Base-by-base conservation (phyloP, 495 filamentous ascomycete species). In the Rhypophila decipiens region DNA sequence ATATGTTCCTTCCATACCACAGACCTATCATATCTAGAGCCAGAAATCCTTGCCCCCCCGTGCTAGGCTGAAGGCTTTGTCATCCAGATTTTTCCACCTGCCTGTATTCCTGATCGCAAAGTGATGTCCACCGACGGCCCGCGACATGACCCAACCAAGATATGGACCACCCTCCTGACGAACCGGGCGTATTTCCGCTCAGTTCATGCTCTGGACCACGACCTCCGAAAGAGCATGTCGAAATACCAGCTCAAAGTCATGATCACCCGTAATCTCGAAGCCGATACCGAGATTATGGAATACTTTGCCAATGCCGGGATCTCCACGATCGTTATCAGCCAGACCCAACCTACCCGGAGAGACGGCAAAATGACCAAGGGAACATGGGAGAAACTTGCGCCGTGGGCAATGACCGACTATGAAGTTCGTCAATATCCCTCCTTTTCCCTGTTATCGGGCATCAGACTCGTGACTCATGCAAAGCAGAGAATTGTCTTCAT, bases 371-470 rank as follows among this genome's bases (percentile, higher is more conserved):
- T 66, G 36, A 66, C 62, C 41, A 65, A 65, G 51, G 66, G 64
- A 4, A 67, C 65, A 12, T 69, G 66, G 66, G 64, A 67, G 58
- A 69, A 69, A 57, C 57, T 69, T 17, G 66, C 66, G 7, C 66
- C 66, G 20, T 69, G 66, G 66, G 60, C 58, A 0, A 67, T 69
- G 38, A 67, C 64, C 9, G 64, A 69, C 42, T 69, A 66, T 36
- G 56, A 69, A 13, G 27, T n/a, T n/a, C n/a, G n/a, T n/a, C n/a
- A n/a, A n/a, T n/a, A n/a, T n/a, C n/a, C n/a, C n/a, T n/a, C n/a
- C n/a, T 31, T 7, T 31, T 31, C 7, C 27, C 27, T 31, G 7
- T 31, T 31, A 13, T 7, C 27, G 7, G 27, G 13, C 13, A 7
- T 13, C 7, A 31, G 7, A 31, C 27, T 7, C 27, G 27, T 31